Percentiles rank a stretch among this genome's conserved stretches.
phyloP scores from a whole-genome alignment of 1,284 basidiomycete genomes.

The Inonotus hispidus region DNA sequence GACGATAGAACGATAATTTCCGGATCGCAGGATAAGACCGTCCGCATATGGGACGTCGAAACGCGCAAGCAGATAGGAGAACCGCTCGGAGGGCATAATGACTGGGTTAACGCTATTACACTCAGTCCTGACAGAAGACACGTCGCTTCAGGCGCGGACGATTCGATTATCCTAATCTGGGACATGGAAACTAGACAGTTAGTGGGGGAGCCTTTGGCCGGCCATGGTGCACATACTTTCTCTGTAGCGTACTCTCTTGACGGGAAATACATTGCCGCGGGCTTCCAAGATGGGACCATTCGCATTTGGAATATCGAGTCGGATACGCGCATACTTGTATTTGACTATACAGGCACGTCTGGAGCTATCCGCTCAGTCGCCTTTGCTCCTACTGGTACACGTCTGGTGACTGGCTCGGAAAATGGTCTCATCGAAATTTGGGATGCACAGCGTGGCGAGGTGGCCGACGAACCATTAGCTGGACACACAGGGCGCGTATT shows the following conservation, averaged over 20 bases:
- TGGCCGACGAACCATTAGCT: conserved; percentile 3
- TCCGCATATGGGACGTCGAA: conserved; percentile 13
- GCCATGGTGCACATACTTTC: not conserved
- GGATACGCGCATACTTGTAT: not conserved
- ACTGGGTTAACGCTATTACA: conserved; percentile 5
- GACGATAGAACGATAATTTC: conserved; percentile 4
- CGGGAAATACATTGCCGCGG: conserved; percentile 2
- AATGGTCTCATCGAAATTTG: conserved; percentile 18
- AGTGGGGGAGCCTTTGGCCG: not conserved
- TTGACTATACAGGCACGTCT: conserved; percentile 9
- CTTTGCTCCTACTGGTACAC: conserved; percentile 19
- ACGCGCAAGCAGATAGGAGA: not conserved
- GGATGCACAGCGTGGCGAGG: conserved; percentile 17
- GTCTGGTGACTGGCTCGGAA: conserved; percentile 19
- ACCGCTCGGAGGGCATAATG: not conserved
- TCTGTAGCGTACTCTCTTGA: conserved; percentile 2
- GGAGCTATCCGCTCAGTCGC: conserved; percentile 16
- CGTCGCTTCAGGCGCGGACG: conserved; percentile 7
- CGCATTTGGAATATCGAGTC: conserved; percentile 13
- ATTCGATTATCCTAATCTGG: conserved; percentile 5
- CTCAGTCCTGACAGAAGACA: conserved; percentile 4
- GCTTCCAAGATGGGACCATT: not conserved
- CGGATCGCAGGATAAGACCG: conserved; percentile 14
- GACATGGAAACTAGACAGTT: not conserved
- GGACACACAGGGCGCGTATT: conserved; percentile 17